phyloP scores from a whole-genome alignment of 2,329 filamentous ascomycete species.

The Ophiostoma quercus region DNA sequence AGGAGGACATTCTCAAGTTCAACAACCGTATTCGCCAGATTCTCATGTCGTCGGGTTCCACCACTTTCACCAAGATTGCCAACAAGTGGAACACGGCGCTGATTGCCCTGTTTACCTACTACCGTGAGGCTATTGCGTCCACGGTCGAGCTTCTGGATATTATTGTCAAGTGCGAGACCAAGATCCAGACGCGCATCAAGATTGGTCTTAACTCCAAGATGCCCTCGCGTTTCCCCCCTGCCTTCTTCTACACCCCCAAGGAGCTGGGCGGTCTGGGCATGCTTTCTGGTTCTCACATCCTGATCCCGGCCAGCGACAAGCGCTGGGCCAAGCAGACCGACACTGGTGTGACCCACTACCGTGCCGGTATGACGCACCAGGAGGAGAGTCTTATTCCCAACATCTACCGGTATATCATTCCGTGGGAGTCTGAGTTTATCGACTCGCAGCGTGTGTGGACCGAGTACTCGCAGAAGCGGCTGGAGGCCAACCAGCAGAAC shows the following conservation, averaged over 20 bases:
- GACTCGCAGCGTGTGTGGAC: constrained; percentile 99
- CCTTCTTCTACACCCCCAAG: constrained; percentile 98
- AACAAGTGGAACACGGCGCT: constrained; percentile 99
- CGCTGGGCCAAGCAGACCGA: constrained; percentile 98
- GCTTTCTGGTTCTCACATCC: constrained; percentile 97
- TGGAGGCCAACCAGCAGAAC: constrained; percentile 97
- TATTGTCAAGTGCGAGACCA: constrained; percentile 98
- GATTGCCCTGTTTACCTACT: constrained; percentile 97
- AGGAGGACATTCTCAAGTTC: constrained; percentile 97
- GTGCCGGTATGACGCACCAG: constrained; percentile 95
- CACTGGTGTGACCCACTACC: constrained; percentile 92
- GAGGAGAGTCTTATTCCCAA: constrained; percentile 97
- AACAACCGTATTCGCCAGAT: constrained; percentile 99
- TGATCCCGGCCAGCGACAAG: constrained; percentile 96
- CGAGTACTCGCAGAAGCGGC: constrained; percentile 95
- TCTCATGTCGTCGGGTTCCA: constrained; percentile 98
- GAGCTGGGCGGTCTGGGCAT: constrained; percentile 95
- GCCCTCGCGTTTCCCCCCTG: constrained; percentile 96
- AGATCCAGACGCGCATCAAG: constrained; percentile 98
- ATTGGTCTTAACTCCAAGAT: constrained; percentile 99
- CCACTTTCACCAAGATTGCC: constrained; percentile 98
- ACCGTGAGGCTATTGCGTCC: constrained; percentile 93
- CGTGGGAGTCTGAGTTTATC: constrained; percentile 98
- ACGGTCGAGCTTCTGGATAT: constrained; percentile 92
- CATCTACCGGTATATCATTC: constrained; percentile 98